Base-by-base conservation (phyloP, 2,329 filamentous ascomycete species). In the Fusarium euwallaceae region DNA sequence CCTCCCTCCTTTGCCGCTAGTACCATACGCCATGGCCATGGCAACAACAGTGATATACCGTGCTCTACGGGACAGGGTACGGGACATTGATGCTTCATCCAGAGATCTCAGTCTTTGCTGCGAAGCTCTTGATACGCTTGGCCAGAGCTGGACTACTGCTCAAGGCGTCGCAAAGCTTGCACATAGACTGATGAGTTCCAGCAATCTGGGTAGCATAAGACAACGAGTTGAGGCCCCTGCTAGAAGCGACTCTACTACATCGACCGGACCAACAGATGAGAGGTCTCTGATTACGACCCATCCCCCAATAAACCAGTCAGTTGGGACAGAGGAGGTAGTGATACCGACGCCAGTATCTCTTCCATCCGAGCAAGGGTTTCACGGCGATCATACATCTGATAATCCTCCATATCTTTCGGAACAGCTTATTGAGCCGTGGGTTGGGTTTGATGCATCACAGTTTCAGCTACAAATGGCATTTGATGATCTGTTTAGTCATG, bases 1-100 rank as follows among this genome's bases (percentile, higher is more conserved):
- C 8, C 55, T 71, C 8, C 69, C 69, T 4, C 69, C 69, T 7
- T 51, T 71, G 0, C 69, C 69, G 12, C 34, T 71, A 4, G 60
- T 71, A 1, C 69, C 69, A 9, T 69, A 71, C 22, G 66, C 69
- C n/a, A 60, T 66, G 16, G 62, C 66, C 7, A 71, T 71, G 69
- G 58, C 62, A 12, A 71, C 69, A 20, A 69, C 69, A 4, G 66
- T 69, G 7, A 71, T 71, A 48, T 71, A 71, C 27, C 62, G 69
- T n/a, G 69, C 69, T 7, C 39, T 71, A 11, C 53, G 69, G 11
- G 69, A 71, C 14, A 48, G 51, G 9, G 27, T 41, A 20, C 51
- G 69, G 51, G 69, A 61, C 22, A 48, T 53, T 6, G 34, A 66
- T 14, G 24, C 59, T 12, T 43, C 66, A 2, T 71, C 59, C n/a